Evolutionary conservation across 1,139 yeast genomes (phyloP).

Genomic region (Pichia sp.): DNA sequence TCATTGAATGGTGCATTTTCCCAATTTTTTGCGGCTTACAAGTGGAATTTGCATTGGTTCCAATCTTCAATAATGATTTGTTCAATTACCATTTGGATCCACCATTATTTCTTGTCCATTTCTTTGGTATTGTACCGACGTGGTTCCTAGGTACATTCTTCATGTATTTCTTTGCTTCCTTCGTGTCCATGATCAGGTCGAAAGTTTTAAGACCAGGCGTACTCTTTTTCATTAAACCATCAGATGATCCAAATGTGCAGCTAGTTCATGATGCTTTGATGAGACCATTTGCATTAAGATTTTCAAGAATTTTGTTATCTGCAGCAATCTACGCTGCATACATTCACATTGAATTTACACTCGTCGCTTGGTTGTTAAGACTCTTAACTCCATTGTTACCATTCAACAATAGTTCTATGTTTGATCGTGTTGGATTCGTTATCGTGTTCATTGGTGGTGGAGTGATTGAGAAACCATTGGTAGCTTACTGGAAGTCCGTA

Average conservation of each 20-base stretch:
- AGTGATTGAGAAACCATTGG: constrained; percentile 7
- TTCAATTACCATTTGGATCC: constrained; percentile 13
- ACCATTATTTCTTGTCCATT: constrained; percentile 4
- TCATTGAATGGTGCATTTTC: constrained; percentile 73
- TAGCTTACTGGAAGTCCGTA: constrained; percentile 52
- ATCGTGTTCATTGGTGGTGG: constrained; percentile 14
- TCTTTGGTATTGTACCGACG: constrained; percentile 21
- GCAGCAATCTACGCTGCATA: constrained; percentile 70
- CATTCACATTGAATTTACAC: constrained; percentile 70
- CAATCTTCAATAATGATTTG: constrained; percentile 32
- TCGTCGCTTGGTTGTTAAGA: constrained; percentile 42
- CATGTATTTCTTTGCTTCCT: constrained; percentile 83
- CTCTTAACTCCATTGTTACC: constrained; percentile 29
- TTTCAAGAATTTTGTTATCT: constrained; percentile 68
- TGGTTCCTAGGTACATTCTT: constrained; percentile 81
- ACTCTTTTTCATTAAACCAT: constrained; percentile 82
- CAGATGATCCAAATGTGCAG: constrained; percentile 88
- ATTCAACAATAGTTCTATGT: constrained; percentile 6
- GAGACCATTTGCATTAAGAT: constrained; percentile 63
- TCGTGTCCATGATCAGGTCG: constrained; percentile 75
- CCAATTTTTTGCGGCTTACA: constrained; percentile 84
- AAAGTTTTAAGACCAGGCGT: constrained; percentile 81
- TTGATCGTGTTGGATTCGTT: constrained; percentile 13
- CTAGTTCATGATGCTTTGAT: constrained; percentile 85
- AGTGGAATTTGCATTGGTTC: constrained; percentile 61